Evolutionary conservation across 805 yeast species (phyloP), one percentile per base, ranked within the genome.

Genomic region (Wickerhamomyces bovis): DNA sequence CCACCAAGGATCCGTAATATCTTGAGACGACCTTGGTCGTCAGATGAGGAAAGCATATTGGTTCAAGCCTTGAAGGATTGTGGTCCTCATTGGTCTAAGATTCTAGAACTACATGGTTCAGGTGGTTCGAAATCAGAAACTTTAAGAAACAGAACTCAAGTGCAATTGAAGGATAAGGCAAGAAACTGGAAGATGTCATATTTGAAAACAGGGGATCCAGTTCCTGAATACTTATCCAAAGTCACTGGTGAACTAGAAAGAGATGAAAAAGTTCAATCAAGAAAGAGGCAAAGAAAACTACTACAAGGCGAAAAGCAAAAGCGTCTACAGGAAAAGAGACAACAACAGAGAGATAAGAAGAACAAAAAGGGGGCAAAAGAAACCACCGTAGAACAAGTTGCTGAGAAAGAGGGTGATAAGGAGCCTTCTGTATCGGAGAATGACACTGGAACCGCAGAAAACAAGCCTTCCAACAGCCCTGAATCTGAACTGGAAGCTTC

Each of bases 71-170:
- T 94, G 48, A 85, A 85, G 53, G 65, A 63, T 19, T 80, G 83
- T 53, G 99, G 99, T 1, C 95, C 98, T 0, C 88, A 85, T 54
- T 94, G 99, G 99, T 75, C 96, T 2, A 85, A 85, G 46, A 94
- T 94, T 44, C 66, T 92, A 41, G 96, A 87, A 57, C 67, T 85
- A n/a, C 86, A 85, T 62, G 99, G 99, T 2, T 86, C 96, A 4
- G 98, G 98, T 9, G 99, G 99, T 4, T 76, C 83, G 41, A 74
- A 85, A 22, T 80, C 83, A 38, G 98, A 94, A 62, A 78, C 82
- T 1, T 72, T 94, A 55, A 92, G 89, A 65, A 86, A 89, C 62
- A 73, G 99, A 61, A 83, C 85, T 4, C 95, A 89, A 58, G 88
- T 92, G 16, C 99, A 94, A 62, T 73, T 94, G 48, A 94, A 94